A percentile compares a stretch with the other conserved stretches of the same genome.
Evolutionary conservation across 2,329 filamentous ascomycete genomes (phyloP).

Genomic region (Colletotrichum cordylinicola): DNA sequence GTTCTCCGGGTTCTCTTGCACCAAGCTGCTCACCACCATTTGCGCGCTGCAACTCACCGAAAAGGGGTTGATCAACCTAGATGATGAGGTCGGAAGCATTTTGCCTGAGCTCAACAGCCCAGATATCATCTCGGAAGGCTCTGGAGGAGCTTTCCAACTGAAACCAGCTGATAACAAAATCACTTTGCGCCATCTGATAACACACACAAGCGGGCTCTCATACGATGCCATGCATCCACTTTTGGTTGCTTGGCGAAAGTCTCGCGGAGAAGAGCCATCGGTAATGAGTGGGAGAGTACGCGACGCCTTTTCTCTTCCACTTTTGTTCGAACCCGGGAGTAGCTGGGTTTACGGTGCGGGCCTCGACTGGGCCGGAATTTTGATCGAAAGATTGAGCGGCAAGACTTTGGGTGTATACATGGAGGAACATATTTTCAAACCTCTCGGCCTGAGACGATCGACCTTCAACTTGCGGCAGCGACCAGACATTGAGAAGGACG

Average conservation of each 20-base stretch:
- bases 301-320: constrained; percentile 18
- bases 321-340: constrained; percentile 33
- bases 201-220: constrained; percentile 47
- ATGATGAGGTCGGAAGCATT: neutral
- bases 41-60: neutral
- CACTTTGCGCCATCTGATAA: constrained; percentile 38
- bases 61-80: neutral
- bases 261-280: constrained; percentile 39
- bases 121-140: neutral
- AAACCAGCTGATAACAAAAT: neutral
- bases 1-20: neutral
- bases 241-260: constrained; percentile 25
- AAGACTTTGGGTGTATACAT: neutral
- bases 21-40: neutral
- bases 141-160: neutral
- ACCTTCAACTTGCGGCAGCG: neutral
- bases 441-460: neutral
- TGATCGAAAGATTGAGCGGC: constrained; percentile 25
- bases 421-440: neutral
- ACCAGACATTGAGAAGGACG: neutral
- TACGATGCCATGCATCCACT: constrained; percentile 40
- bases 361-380: constrained; percentile 33
- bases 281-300: constrained; percentile 16
- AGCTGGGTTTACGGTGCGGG: constrained; percentile 34
- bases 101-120: neutral